A percentile compares a stretch with the other conserved stretches of the same genome.
Evolutionary conservation across 2,329 filamentous ascomycete genomes (phyloP).

Genomic region (Cephalotrichum gorgonifer): DNA sequence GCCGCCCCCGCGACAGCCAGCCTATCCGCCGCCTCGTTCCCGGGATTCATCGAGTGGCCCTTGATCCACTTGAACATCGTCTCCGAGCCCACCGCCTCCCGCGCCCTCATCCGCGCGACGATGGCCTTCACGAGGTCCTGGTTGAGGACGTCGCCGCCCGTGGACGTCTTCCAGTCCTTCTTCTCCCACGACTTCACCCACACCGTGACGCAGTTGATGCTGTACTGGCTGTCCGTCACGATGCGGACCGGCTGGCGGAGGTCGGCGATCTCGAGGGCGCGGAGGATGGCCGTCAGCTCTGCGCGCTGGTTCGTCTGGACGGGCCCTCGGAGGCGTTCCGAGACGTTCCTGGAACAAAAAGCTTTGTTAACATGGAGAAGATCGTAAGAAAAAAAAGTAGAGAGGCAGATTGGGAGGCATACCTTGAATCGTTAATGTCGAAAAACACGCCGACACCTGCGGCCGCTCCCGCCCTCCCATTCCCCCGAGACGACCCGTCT

Average conservation of each 20-base stretch:
- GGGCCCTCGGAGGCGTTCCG: slow-evolving; percentile 62
- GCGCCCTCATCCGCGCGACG: slow-evolving; percentile 58
- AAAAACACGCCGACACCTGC: slow-evolving; percentile 58
- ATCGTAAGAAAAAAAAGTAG: background rate
- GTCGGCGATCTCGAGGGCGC: slow-evolving; percentile 69
- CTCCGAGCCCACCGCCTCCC: slow-evolving; percentile 45
- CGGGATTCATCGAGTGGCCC: slow-evolving; percentile 62
- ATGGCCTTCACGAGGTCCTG: slow-evolving; percentile 71
- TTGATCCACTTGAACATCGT: slow-evolving; percentile 84
- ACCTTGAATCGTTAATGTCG: slow-evolving; percentile 44
- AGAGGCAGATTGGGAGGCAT: slow-evolving; percentile 7
- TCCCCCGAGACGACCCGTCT: slow-evolving; percentile 50
- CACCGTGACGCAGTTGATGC: slow-evolving; percentile 76
- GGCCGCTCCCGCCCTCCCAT: slow-evolving; percentile 42
- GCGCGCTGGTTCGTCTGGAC: slow-evolving; percentile 91
- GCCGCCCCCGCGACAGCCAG: slow-evolving; percentile 51
- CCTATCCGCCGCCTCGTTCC: slow-evolving; percentile 72
- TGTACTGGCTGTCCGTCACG: slow-evolving; percentile 80
- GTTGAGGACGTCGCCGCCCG: slow-evolving; percentile 69
- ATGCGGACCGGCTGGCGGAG: slow-evolving; percentile 62
- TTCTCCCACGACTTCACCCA: slow-evolving; percentile 73
- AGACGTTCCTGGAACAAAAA: slow-evolving; percentile 55
- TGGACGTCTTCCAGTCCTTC: slow-evolving; percentile 67
- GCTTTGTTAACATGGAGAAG: background rate
- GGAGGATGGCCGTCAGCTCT: slow-evolving; percentile 81